Evolutionary conservation across 495 filamentous ascomycete species (phyloP).

Genomic region (Aspergillus baeticus): DNA sequence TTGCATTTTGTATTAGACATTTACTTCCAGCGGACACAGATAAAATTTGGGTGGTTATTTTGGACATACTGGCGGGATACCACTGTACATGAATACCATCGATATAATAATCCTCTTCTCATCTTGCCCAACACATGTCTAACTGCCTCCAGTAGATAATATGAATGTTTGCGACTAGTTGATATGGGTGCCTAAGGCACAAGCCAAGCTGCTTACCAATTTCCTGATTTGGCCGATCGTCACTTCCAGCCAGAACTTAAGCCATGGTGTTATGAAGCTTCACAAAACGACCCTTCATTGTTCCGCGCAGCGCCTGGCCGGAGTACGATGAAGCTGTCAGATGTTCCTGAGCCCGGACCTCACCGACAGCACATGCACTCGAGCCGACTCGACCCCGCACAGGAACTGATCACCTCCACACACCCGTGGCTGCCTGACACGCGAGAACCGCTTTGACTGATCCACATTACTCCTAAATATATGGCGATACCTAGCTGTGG

Average conservation of each 20-base stretch:
- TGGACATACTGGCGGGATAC: slow-evolving; percentile 11
- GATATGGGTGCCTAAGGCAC: not conserved
- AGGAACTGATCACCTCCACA: not conserved
- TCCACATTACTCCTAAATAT: too few species aligned
- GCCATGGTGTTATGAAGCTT: too few species aligned
- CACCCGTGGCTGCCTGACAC: slow-evolving; percentile 1
- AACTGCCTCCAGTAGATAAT: too few species aligned
- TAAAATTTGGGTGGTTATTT: slow-evolving; percentile 3
- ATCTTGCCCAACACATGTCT: too few species aligned
- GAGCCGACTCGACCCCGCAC: not conserved
- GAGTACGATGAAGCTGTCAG: slow-evolving; percentile 10
- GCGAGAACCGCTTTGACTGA: not conserved
- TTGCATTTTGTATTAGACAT: slow-evolving; percentile 5
- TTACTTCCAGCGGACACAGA: not conserved
- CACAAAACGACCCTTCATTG: not conserved
- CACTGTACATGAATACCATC: slow-evolving; percentile 2
- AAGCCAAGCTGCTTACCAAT: slow-evolving; percentile 6
- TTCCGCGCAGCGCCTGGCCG: not conserved
- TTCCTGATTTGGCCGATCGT: slow-evolving; percentile 17
- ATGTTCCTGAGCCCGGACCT: not conserved
- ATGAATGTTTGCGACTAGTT: too few species aligned
- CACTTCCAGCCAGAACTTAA: not conserved
- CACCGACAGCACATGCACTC: not conserved
- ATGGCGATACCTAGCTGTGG: too few species aligned
- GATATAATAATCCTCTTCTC: not conserved